Evolutionary conservation across 192 early-diverging fungal species (phyloP).

Genomic region (Gorgonomyces haynaldii): DNA sequence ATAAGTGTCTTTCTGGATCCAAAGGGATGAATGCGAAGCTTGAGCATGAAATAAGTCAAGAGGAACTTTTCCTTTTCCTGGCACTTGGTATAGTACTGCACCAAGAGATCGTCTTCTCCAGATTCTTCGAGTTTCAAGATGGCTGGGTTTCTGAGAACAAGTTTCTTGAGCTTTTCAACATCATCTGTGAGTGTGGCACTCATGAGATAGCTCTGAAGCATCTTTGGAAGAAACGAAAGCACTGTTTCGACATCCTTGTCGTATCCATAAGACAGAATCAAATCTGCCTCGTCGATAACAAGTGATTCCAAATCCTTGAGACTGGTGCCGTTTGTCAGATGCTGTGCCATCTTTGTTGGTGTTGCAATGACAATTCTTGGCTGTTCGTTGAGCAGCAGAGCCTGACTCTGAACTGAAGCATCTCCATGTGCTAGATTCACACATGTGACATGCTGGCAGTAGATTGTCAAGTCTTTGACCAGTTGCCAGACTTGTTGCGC

Average conservation of each 20-base stretch:
- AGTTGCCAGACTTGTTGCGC: slow-evolving; percentile 82
- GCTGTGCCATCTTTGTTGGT: slow-evolving; percentile 67
- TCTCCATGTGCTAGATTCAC: slow-evolving; percentile 54
- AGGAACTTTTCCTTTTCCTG: slow-evolving; percentile 80
- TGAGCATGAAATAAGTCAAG: slow-evolving; percentile 77
- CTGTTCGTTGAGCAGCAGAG: slow-evolving; percentile 61
- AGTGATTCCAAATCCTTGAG: slow-evolving; percentile 60
- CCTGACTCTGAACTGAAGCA: slow-evolving; percentile 9
- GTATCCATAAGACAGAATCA: slow-evolving; percentile 88
- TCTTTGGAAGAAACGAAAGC: slow-evolving; percentile 63
- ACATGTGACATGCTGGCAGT: slow-evolving; percentile 50
- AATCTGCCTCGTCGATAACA: slow-evolving; percentile 94
- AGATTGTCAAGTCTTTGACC: slow-evolving; percentile 59
- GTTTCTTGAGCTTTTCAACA: slow-evolving; percentile 71
- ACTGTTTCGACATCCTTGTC: slow-evolving; percentile 78
- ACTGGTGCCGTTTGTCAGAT: slow-evolving; percentile 42
- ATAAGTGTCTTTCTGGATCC: slow-evolving; percentile 85
- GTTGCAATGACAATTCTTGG: slow-evolving; percentile 87
- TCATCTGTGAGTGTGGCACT: slow-evolving; percentile 85
- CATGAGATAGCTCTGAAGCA: slow-evolving; percentile 88
- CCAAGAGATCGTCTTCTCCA: slow-evolving; percentile 33
- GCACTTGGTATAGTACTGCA: slow-evolving; percentile 68
- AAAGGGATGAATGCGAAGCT: slow-evolving; percentile 60
- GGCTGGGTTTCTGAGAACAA: slow-evolving; percentile 76
- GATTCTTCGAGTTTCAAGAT: slow-evolving; percentile 77